Evolutionary conservation across 352 stramenopile species (phyloP).

Genomic region (Globisporangium emineosum): DNA sequence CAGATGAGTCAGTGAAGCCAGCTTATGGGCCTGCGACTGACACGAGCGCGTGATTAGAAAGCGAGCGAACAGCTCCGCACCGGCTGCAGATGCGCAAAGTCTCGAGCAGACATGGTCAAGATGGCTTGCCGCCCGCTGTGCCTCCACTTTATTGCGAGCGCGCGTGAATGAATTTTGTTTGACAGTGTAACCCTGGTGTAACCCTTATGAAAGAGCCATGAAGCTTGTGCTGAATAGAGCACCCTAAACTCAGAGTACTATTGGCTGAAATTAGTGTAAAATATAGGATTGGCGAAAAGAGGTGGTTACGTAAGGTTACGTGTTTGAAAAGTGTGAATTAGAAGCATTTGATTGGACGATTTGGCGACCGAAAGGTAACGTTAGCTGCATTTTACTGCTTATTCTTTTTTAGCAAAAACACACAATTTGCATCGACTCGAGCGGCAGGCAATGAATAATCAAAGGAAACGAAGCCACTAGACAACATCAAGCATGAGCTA

Average conservation of each 20-base stretch:
- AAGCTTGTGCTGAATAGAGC: background rate
- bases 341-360: background rate
- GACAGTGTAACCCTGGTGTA: conserved; percentile 3
- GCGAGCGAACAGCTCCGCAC: conserved; percentile 19
- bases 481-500: background rate
- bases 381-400: background rate
- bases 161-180: background rate
- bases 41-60: background rate
- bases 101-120: conserved; percentile 39
- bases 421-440: background rate
- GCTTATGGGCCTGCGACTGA: background rate
- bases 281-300: background rate
- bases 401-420: too few relatives aligned
- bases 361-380: background rate
- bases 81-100: conserved; percentile 78
- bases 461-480: too few relatives aligned
- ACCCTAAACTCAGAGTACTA: background rate
- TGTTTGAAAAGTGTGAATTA: background rate
- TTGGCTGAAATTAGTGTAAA: background rate
- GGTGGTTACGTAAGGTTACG: background rate
- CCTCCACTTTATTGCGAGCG: background rate
- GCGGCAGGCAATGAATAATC: background rate
- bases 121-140: background rate
- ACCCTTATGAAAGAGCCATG: background rate
- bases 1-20: background rate